Evolutionary conservation across 805 yeast genomes (phyloP), one percentile per base, ranked within the genome.

Genomic region (Yamadazyma philogaea): DNA sequence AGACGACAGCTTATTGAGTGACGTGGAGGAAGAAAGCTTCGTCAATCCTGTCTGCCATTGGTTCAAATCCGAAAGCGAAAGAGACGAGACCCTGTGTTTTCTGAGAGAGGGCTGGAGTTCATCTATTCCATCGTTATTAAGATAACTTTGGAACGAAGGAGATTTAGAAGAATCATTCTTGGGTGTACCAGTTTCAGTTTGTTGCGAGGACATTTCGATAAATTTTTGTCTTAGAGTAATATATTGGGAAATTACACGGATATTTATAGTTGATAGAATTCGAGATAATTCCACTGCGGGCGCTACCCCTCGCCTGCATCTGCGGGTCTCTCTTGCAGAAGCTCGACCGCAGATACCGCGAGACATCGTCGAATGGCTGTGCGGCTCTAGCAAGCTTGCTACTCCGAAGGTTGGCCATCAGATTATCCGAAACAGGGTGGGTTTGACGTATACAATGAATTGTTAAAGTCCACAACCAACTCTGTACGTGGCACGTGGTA

Each of bases 81-180:
- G 60, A 26, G 85, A 79, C 8, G 84, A 78, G 6, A 81, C 85
- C 34, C 82, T 63, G 55, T 80, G 79, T 51, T 75, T 79, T 59
- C 86, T 72, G 7, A 77, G 68, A 40, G 74, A 68, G 2, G 90
- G 90, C 41, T 74, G 75, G 55, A 84, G 62, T 42, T 76, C 74
- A 55, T 83, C 89, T 16, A 84, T 82, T 18, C 86, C 87, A 56
- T 84, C 89, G 49, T 82, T 83, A 54, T 84, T 82, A 47, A 84
- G 71, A 53, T 77, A 82, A 8, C 87, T 80, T 53, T 68, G 74
- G 53, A 60, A 66, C 12, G 44, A 46, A 6, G 53, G 53, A 18
- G 48, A 44, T 30, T 49, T 46, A 12, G 45, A 30, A 15, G 30
- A 24, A 8, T 32, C 32, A 8, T 31, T n/a, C 8, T 21, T 12